Conservation (phyloP, 2,329 filamentous ascomycete genomes). For the Tolypocladium tropicale region DNA sequence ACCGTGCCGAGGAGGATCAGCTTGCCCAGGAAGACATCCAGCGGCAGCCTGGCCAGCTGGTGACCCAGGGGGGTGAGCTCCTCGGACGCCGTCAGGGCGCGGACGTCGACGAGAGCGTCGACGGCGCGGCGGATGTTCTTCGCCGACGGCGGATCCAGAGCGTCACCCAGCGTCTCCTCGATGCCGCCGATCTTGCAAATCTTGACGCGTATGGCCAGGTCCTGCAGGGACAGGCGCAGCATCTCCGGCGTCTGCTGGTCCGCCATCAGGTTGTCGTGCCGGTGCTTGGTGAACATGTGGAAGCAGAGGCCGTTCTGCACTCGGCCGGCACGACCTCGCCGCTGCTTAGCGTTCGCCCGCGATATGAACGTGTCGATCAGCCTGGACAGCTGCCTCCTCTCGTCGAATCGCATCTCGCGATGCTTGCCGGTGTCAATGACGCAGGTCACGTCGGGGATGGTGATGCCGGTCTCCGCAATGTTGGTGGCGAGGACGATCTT, state of each 20-base stretch:
- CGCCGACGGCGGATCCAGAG: constrained; percentile 78
- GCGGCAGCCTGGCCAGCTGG: constrained; percentile 77
- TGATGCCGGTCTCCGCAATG: constrained; percentile 97
- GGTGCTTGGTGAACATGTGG: constrained; percentile 84
- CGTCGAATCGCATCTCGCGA: constrained; percentile 95
- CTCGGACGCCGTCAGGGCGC: constrained; percentile 71
- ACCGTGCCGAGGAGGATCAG: constrained; percentile 77
- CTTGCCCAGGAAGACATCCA: constrained; percentile 93
- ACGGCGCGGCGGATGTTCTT: constrained; percentile 92
- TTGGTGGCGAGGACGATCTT: constrained; percentile 98
- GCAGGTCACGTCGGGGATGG: constrained; percentile 94
- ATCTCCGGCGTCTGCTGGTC: constrained; percentile 96
- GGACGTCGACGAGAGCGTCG: constrained; percentile 86
- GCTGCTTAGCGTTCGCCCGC: constrained; percentile 88
- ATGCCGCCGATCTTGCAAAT: constrained; percentile 94
- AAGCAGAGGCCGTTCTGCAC: constrained; percentile 94
- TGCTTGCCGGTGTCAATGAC: constrained; percentile 96
- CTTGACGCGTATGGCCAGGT: constrained; percentile 91
- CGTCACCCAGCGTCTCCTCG: constrained; percentile 77
- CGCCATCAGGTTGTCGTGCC: constrained; percentile 75
- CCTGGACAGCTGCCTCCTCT: constrained; percentile 79
- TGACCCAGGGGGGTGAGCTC: constrained; percentile 78
- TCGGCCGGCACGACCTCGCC: constrained; percentile 85
- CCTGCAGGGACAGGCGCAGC: constrained; percentile 85
- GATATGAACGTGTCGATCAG: constrained; percentile 94